Base-by-base conservation (phyloP, 202 grass and related monocot genomes). In the Dendrocalamus latiflorus region DNA sequence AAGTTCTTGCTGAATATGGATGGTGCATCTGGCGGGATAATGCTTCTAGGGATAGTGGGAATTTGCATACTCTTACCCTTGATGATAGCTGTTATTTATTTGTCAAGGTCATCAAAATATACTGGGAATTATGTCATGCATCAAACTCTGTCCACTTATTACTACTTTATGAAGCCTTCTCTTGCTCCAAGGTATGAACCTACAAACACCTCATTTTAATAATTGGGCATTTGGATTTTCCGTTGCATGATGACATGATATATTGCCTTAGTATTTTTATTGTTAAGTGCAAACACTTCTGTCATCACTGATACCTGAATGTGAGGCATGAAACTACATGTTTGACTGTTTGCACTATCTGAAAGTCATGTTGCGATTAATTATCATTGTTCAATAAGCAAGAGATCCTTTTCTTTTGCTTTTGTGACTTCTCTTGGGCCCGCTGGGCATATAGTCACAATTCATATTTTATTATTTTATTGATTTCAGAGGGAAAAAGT, bases 41-140 rank as follows among this genome's bases (percentile, higher is more conserved):
- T 99, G 81, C 90, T 99, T 77, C 81, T 99, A 59, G 93, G 93
- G 72, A 96, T 99, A 79, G 96, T 99, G 12, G 93, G 96, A 77
- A 83, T 99, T 85, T 99, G 93, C 85, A 99, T 99, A 78, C 88
- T 99, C 25, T 85, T 99, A 44, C 96, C 96, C 16, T 90, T 99
- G 55, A 87, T 99, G 91, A 94, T 99, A 87, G 93, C 96, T 57
- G 96, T 99, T 91, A 96, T 99, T 84, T 99, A 99, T 86, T 86
- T 99, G 78, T 99, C 96, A 87, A 95, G 96, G 62, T 99, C 96
- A 12, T 95, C 96, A 81, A 99, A 99, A 45, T 99, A 99, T 86
- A 96, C 96, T 12, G 96, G 96, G 68, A 99, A 99, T 79, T 95
- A 98, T 90, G 96, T 98, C 47, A 98, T 98, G 93, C 92, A 98